These are phyloP conservation scores for Pholiota molesta DNA, from an alignment of 768 basidiomycete species.

Conservation along the genomic window DNA sequence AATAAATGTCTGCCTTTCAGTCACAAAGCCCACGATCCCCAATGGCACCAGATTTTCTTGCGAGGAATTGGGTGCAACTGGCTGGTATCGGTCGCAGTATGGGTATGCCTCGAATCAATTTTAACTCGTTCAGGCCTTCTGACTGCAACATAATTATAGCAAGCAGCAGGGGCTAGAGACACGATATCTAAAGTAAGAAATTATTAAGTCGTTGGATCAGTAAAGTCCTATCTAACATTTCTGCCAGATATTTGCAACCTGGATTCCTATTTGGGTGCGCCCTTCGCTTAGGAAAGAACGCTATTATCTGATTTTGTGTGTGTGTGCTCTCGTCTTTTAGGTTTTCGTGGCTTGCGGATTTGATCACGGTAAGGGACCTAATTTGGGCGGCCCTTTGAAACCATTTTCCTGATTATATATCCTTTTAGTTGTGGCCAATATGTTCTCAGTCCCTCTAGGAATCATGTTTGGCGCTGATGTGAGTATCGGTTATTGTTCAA, in stretches of 20 bases:
- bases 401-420: not conserved
- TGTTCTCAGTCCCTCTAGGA: constrained; percentile 72
- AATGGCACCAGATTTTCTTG: constrained; percentile 75
- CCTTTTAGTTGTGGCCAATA: constrained; percentile 65
- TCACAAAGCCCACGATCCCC: constrained; percentile 62
- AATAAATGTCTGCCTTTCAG: constrained; percentile 32
- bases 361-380: constrained; percentile 58
- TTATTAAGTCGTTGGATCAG: not conserved
- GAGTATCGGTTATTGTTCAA: constrained; percentile 25
- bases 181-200: constrained; percentile 63
- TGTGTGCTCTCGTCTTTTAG: constrained; percentile 30
- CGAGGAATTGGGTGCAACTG: constrained; percentile 79
- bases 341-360: constrained; percentile 72
- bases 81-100: constrained; percentile 73
- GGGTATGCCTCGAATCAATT: constrained; percentile 48
- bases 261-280: constrained; percentile 77
- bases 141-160: constrained; percentile 39
- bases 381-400: not conserved
- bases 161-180: constrained; percentile 68
- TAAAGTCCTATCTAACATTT: not conserved
- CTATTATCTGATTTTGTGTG: not conserved
- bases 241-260: constrained; percentile 56
- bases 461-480: constrained; percentile 74
- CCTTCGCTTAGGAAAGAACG: not conserved
- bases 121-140: not conserved